Conservation (phyloP, 179 eudicot species). For the Silene noctiflora region DNA sequence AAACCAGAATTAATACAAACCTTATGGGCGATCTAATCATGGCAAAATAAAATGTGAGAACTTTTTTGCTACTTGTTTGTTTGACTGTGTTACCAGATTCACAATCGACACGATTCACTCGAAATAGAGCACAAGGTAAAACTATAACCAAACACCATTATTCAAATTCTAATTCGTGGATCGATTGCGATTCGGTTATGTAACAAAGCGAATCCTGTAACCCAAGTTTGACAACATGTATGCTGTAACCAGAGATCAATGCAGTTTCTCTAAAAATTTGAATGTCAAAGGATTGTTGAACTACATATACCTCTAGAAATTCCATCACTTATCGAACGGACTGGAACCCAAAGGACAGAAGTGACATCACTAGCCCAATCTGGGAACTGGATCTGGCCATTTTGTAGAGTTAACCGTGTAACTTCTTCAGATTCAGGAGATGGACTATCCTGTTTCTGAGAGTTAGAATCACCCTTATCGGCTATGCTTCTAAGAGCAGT, state of each 20-base stretch:
- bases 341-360: constrained; percentile 88
- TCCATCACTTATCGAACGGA: constrained; percentile 72
- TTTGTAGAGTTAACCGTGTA: constrained; percentile 50
- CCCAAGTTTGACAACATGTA: neutral
- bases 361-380: constrained; percentile 85
- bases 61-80: neutral
- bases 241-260: constrained; percentile 5
- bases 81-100: too few relatives aligned
- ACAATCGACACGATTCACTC: too few relatives aligned
- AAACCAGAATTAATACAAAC: neutral
- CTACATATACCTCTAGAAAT: constrained; percentile 57
- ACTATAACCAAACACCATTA: too few relatives aligned
- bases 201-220: too few relatives aligned
- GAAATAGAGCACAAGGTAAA: too few relatives aligned
- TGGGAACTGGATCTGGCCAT: constrained; percentile 68
- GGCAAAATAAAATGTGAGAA: neutral
- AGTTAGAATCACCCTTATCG: constrained; percentile 29
- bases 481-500: constrained; percentile 31
- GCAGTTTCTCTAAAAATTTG: neutral
- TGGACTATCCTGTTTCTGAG: constrained; percentile 25
- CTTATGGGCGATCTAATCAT: neutral
- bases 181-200: too few relatives aligned
- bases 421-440: constrained; percentile 34
- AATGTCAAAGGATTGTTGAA: neutral
- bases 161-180: too few relatives aligned